A percentile compares a stretch with the other conserved stretches of the same genome.
Evolutionary conservation across 257 asterid species (phyloP).

Genomic region (Paulownia fortunei): DNA sequence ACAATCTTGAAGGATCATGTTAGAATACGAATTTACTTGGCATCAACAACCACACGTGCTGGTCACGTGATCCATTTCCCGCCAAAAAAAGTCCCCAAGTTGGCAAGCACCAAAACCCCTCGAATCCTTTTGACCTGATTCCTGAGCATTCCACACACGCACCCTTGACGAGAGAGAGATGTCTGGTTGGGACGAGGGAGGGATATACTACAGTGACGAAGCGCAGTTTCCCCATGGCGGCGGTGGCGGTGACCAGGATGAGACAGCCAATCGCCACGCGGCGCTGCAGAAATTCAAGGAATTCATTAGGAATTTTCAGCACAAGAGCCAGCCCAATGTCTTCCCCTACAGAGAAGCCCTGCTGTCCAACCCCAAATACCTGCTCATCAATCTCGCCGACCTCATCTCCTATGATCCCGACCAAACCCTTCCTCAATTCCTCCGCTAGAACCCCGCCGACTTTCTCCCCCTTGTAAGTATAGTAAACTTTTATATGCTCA

Average conservation of each 20-base stretch:
- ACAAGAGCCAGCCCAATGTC: constrained; percentile 75
- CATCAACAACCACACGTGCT: constrained; percentile 12
- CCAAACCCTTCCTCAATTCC: constrained; percentile 75
- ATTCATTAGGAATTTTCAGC: constrained; percentile 85
- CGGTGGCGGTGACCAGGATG: constrained; percentile 57
- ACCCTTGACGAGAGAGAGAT: constrained; percentile 30
- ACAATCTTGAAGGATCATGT: too few species aligned
- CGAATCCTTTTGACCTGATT: not conserved
- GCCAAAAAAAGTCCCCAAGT: constrained; percentile 48
- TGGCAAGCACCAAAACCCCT: too few species aligned
- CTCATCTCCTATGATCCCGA: constrained; percentile 90
- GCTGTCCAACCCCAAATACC: constrained; percentile 70
- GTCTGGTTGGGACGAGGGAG: constrained; percentile 99
- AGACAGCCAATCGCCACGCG: constrained; percentile 67
- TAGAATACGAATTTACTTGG: too few species aligned
- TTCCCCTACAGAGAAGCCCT: constrained; percentile 93
- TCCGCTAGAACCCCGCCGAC: constrained; percentile 91
- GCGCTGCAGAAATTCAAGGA: constrained; percentile 89
- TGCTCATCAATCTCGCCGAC: constrained; percentile 75
- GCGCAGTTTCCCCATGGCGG: constrained; percentile 86
- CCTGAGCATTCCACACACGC: not conserved
- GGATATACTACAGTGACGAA: constrained; percentile 86
- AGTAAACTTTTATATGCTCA: too few species aligned
- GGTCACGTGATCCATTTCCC: constrained; percentile 51
- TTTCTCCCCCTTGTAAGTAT: constrained; percentile 80